Conservation (phyloP, 495 filamentous ascomycete species). For the Aspergillus kassunensis region DNA sequence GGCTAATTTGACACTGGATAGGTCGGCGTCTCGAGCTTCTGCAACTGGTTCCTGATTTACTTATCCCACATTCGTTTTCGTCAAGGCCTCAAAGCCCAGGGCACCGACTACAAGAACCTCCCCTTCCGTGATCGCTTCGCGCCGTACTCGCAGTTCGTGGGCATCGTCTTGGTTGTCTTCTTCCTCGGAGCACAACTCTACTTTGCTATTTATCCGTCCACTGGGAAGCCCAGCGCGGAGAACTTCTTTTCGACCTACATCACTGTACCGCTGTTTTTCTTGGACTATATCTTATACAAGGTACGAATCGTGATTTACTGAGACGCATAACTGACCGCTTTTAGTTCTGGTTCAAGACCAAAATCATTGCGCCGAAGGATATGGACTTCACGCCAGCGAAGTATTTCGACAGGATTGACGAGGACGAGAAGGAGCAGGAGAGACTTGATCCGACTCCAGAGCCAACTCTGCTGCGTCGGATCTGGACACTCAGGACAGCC, state of each 20-base stretch:
- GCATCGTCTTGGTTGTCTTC: slow-evolving; percentile 54
- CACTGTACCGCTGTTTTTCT: slow-evolving; percentile 26
- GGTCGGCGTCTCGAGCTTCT: slow-evolving; percentile 27
- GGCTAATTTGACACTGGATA: not conserved
- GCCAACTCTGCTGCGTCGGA: not conserved
- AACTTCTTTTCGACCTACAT: slow-evolving; percentile 28
- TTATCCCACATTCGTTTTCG: slow-evolving; percentile 64
- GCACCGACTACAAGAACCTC: slow-evolving; percentile 44
- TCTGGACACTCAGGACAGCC: not conserved
- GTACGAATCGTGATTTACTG: no score
- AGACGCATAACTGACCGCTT: not conserved
- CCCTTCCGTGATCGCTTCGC: slow-evolving; percentile 56
- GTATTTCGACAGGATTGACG: slow-evolving; percentile 2
- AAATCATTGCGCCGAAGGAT: not conserved
- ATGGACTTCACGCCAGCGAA: slow-evolving; percentile 1
- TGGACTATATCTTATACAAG: slow-evolving; percentile 28
- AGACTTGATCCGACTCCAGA: not conserved
- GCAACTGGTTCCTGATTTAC: slow-evolving; percentile 53
- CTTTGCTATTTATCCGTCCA: slow-evolving; percentile 34
- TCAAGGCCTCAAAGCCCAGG: slow-evolving; percentile 51
- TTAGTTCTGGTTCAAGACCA: not conserved
- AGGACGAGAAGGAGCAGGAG: not conserved
- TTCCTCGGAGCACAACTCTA: slow-evolving; percentile 58
- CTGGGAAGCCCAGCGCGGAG: slow-evolving; percentile 23
- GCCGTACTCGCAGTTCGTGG: slow-evolving; percentile 57